Conservation (phyloP, 2,329 filamentous ascomycete species). For the Hypoxylon sp. region DNA sequence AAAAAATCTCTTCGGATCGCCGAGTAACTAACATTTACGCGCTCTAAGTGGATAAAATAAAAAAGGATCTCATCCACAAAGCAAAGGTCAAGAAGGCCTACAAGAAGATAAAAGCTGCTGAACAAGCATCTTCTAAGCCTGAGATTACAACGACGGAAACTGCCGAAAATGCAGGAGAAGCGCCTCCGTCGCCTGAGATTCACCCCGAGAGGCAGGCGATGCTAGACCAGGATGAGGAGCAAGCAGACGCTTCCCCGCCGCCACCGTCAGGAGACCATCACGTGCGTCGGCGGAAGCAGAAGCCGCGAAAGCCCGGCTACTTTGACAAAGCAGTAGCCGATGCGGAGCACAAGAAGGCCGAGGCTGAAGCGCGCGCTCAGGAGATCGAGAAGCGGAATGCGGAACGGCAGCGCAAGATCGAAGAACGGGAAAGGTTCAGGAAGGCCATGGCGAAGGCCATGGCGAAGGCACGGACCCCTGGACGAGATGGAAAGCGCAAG, state of each 20-base stretch:
- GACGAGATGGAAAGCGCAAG: constrained; percentile 81
- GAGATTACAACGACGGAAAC: constrained; percentile 38
- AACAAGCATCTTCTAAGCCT: constrained; percentile 48
- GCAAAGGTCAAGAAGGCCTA: constrained; percentile 95
- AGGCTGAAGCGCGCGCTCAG: constrained; percentile 60
- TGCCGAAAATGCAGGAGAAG: constrained; percentile 43
- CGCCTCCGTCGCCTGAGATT: constrained; percentile 49
- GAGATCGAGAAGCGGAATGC: constrained; percentile 67
- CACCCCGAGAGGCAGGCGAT: constrained; percentile 62
- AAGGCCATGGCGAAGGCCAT: constrained; percentile 79
- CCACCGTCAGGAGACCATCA: constrained; percentile 37
- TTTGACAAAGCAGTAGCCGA: constrained; percentile 75
- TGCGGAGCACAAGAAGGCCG: constrained; percentile 61
- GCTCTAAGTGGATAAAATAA: constrained; percentile 83
- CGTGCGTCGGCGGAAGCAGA: constrained; percentile 52
- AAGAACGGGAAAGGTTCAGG: constrained; percentile 75
- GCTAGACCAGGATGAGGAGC: constrained; percentile 54
- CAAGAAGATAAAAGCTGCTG: constrained; percentile 82
- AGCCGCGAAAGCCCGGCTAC: constrained; percentile 68
- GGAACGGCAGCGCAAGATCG: constrained; percentile 75
- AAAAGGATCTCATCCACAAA: constrained; percentile 88
- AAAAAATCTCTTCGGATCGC: constrained; percentile 6
- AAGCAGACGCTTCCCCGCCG: constrained; percentile 26
- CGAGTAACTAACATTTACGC: constrained; percentile 25
- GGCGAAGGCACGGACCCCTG: constrained; percentile 78